A percentile compares a stretch with the other conserved stretches of the same genome.
These are phyloP conservation scores for Microdochium nivale DNA, from an alignment of 2,329 filamentous ascomycete species.

Conservation along the genomic window DNA sequence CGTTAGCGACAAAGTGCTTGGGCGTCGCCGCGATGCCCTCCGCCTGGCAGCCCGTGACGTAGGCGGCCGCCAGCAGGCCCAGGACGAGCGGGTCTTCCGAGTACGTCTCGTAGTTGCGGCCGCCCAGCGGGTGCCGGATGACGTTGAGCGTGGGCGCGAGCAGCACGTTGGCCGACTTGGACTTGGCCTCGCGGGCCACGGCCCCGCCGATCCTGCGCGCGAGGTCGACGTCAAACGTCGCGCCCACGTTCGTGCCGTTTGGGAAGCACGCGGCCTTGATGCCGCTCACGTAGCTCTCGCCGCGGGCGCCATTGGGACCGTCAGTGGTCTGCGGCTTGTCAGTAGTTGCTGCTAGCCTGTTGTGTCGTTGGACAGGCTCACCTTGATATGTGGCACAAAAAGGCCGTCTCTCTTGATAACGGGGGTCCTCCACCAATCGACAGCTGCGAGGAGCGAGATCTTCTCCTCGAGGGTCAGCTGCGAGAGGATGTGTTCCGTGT, in stretches of 20 bases:
- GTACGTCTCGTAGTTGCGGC: slow-evolving; percentile 64
- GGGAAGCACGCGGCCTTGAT: slow-evolving; percentile 9
- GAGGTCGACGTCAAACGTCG: slow-evolving; percentile 17
- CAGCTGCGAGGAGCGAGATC: neutral
- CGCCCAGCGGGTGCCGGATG: slow-evolving; percentile 36
- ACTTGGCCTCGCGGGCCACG: slow-evolving; percentile 15
- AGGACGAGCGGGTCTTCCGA: slow-evolving; percentile 56
- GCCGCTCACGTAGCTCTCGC: slow-evolving; percentile 10
- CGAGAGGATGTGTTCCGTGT: neutral
- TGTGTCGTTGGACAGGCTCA: too few relatives aligned
- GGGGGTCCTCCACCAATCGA: neutral
- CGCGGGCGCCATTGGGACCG: slow-evolving; percentile 12
- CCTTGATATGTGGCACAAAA: neutral
- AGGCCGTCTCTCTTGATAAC: neutral
- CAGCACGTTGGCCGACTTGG: slow-evolving; percentile 10
- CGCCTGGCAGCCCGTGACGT: slow-evolving; percentile 33
- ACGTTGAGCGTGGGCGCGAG: slow-evolving; percentile 7
- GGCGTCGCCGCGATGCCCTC: slow-evolving; percentile 27
- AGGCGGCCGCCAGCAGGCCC: slow-evolving; percentile 40
- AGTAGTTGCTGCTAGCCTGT: neutral
- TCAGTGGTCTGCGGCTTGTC: slow-evolving; percentile 2
- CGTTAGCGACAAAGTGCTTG: slow-evolving; percentile 44
- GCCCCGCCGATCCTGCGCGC: slow-evolving; percentile 13
- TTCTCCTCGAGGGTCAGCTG: neutral
- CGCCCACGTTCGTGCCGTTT: slow-evolving; percentile 14